Percentiles rank a stretch among this genome's conserved stretches.
phyloP scores from a whole-genome alignment of 2,329 filamentous ascomycete genomes.

The Dactylellina cionopaga region DNA sequence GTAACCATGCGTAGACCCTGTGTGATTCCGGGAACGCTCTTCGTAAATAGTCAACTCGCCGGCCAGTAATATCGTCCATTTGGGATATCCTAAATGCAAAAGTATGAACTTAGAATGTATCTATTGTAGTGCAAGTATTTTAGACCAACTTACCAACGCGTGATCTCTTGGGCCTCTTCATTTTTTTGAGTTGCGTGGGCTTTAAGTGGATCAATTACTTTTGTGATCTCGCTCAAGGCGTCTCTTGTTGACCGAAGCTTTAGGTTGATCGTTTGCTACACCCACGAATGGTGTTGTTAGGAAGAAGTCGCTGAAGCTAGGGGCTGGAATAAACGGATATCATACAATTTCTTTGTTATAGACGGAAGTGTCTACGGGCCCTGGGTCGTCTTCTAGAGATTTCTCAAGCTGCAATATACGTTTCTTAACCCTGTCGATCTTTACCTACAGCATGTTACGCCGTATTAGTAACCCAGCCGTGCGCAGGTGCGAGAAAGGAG shows the following conservation, averaged over 20 bases:
- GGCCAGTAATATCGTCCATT: slow-evolving; percentile 64
- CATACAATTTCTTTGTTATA: slow-evolving; percentile 54
- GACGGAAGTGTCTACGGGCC: slow-evolving; percentile 49
- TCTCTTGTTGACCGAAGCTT: neutral
- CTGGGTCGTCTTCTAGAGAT: slow-evolving; percentile 64
- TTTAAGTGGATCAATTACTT: slow-evolving; percentile 8
- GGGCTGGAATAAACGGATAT: neutral
- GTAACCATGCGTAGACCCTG: slow-evolving; percentile 82
- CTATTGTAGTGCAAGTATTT: neutral
- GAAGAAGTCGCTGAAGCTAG: too few relatives aligned
- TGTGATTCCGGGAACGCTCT: slow-evolving; percentile 71
- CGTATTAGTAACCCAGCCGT: neutral
- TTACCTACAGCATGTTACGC: slow-evolving; percentile 53
- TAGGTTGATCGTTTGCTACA: slow-evolving; percentile 25
- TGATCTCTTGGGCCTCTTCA: neutral
- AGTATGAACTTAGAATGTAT: neutral
- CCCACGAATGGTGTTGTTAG: neutral
- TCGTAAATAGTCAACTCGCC: slow-evolving; percentile 74
- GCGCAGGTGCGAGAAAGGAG: neutral
- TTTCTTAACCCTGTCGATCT: slow-evolving; percentile 62
- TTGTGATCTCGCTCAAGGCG: neutral
- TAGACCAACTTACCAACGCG: slow-evolving; percentile 4
- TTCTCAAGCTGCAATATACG: slow-evolving; percentile 62
- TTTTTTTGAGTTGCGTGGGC: slow-evolving; percentile 3
- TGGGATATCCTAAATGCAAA: slow-evolving; percentile 16